These are phyloP conservation scores for Sinapis alba DNA, from an alignment of 441 rosid species.

Conservation along the genomic window DNA sequence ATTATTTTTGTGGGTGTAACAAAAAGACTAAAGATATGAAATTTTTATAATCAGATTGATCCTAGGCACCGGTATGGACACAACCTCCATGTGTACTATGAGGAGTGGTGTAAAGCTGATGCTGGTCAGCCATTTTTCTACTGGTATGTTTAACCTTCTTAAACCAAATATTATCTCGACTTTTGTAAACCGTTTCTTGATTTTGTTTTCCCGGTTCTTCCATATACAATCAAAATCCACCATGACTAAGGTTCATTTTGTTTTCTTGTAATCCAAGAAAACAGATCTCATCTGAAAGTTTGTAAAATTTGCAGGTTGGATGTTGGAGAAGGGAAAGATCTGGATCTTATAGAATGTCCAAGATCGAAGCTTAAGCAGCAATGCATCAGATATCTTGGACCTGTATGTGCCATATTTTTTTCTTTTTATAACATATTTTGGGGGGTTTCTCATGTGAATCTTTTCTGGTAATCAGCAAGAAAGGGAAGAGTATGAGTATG, in stretches of 20 bases:
- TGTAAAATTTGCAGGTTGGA: slow-evolving; percentile 65
- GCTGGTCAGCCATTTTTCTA: slow-evolving; percentile 91
- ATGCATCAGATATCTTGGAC: slow-evolving; percentile 86
- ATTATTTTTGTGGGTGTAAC: neutral
- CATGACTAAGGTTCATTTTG: slow-evolving; percentile 1
- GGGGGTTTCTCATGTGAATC: slow-evolving; percentile 14
- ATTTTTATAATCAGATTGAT: slow-evolving; percentile 58
- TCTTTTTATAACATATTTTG: neutral
- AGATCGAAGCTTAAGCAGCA: slow-evolving; percentile 72
- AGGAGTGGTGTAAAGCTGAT: slow-evolving; percentile 71
- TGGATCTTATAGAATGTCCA: slow-evolving; percentile 66
- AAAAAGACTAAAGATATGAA: slow-evolving; percentile 6
- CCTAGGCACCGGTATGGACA: slow-evolving; percentile 97
- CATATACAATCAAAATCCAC: neutral
- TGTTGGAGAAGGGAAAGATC: slow-evolving; percentile 80
- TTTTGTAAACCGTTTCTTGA: neutral
- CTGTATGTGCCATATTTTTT: slow-evolving; percentile 52
- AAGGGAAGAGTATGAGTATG: slow-evolving; percentile 75
- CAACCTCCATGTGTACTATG: slow-evolving; percentile 68
- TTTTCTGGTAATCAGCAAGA: slow-evolving; percentile 61
- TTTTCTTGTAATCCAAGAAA: slow-evolving; percentile 23
- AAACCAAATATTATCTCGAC: neutral
- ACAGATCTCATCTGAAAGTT: neutral
- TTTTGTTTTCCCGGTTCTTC: neutral
- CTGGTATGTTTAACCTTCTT: slow-evolving; percentile 52